Conservation (phyloP, 2,329 filamentous ascomycete species). For the Monilinia laxa region DNA sequence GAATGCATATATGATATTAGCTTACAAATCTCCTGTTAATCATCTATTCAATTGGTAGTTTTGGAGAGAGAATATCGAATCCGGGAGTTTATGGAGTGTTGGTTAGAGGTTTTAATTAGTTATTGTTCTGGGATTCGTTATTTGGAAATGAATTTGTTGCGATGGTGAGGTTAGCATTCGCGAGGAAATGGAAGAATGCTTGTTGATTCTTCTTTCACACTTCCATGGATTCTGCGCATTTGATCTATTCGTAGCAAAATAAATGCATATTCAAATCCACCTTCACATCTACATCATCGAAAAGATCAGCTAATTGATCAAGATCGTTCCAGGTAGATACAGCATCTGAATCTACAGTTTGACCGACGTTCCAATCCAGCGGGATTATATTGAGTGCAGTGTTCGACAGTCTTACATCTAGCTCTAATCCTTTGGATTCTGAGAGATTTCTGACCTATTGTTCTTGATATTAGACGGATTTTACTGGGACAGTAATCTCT, state of each 20-base stretch:
- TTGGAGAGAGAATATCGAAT: too few relatives aligned
- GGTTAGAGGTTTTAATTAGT: too few relatives aligned
- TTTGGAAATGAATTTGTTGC: not conserved
- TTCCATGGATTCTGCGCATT: constrained; percentile 38
- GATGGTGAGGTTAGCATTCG: not conserved
- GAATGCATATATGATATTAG: constrained; percentile 34
- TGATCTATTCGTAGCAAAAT: constrained; percentile 44
- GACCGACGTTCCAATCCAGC: not conserved
- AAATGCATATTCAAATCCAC: constrained; percentile 41
- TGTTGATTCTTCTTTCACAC: not conserved
- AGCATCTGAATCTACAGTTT: constrained; percentile 26
- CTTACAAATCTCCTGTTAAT: too few relatives aligned
- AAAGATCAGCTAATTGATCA: constrained; percentile 31
- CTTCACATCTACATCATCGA: constrained; percentile 33
- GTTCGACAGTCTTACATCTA: constrained; percentile 10
- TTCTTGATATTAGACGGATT: too few relatives aligned
- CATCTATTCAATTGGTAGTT: too few relatives aligned
- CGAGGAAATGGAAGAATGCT: not conserved
- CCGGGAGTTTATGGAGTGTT: too few relatives aligned
- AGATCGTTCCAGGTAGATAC: constrained; percentile 28
- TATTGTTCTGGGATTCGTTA: too few relatives aligned
- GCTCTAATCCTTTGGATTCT: too few relatives aligned
- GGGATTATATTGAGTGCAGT: not conserved
- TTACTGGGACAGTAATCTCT: too few relatives aligned
- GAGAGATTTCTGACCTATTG: too few relatives aligned